Evolutionary conservation across 768 basidiomycete genomes (phyloP).

Genomic region (Asterophora lycoperdoides): DNA sequence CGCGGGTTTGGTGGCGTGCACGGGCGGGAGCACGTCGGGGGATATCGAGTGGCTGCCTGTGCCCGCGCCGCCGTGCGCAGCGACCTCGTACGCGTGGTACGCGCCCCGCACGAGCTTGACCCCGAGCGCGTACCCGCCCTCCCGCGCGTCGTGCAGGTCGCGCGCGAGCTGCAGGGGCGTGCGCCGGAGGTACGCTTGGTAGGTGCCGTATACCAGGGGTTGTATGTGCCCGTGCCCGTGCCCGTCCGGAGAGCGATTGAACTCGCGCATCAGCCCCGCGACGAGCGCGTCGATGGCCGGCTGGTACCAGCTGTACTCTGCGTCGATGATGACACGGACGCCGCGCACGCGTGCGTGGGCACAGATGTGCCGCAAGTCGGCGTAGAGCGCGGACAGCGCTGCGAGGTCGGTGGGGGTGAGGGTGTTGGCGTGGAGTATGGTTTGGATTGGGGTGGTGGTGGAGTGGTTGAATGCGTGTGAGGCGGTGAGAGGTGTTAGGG

Average conservation of each 20-base stretch:
- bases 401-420: conserved; percentile 46
- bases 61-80: no score
- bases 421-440: neutral
- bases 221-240: conserved; percentile 24
- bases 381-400: conserved; percentile 56
- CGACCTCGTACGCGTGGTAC: conserved; percentile 76
- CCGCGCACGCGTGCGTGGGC: conserved; percentile 53
- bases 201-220: conserved; percentile 80
- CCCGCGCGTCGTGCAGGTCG: conserved; percentile 60
- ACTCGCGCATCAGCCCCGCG: conserved; percentile 68
- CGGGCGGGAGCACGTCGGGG: conserved; percentile 56
- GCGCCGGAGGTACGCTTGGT: conserved; percentile 83
- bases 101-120: conserved; percentile 93
- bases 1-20: conserved; percentile 62
- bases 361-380: conserved; percentile 63
- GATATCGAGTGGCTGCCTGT: conserved; percentile 47
- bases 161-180: conserved; percentile 65
- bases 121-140: conserved; percentile 69
- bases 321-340: conserved; percentile 76
- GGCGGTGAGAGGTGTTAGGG: neutral
- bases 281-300: conserved; percentile 84
- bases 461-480: no score
- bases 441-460: no score
- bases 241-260: conserved; percentile 41
- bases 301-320: conserved; percentile 78